Percentiles rank a stretch among this genome's conserved stretches.
phyloP scores from a whole-genome alignment of 768 basidiomycete genomes.

The Plicaturopsis crispa region DNA sequence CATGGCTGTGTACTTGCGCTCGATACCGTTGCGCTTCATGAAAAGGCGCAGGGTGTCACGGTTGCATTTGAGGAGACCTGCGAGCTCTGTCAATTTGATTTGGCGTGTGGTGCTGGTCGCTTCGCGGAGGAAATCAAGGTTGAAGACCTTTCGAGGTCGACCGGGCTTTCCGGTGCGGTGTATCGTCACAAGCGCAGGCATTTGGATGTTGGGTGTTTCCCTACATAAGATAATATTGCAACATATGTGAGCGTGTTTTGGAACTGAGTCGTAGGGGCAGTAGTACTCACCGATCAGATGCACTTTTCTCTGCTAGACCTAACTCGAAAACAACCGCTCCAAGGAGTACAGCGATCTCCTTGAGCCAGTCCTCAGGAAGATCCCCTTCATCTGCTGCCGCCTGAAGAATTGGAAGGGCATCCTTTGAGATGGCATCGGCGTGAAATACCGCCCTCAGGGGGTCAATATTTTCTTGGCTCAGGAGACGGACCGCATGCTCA shows the following conservation, averaged over 20 bases:
- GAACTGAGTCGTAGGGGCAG: background rate
- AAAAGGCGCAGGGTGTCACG: conserved; percentile 4
- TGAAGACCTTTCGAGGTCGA: conserved; percentile 4
- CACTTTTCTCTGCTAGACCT: background rate
- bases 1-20: conserved; percentile 5
- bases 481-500: conserved; percentile 3
- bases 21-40: conserved; percentile 7
- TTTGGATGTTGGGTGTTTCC: too few species aligned
- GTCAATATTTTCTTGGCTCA: conserved; percentile 5
- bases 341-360: background rate
- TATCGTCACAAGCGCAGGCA: conserved; percentile 4
- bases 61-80: conserved; percentile 4
- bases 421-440: conserved; percentile 1
- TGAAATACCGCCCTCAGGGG: conserved; percentile 2
- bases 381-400: conserved; percentile 4
- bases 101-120: conserved; percentile 4
- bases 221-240: too few species aligned
- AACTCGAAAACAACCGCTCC: background rate
- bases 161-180: conserved; percentile 1
- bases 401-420: conserved; percentile 5
- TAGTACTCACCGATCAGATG: background rate
- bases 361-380: background rate
- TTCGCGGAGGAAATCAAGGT: conserved; percentile 6
- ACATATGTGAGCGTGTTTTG: background rate
- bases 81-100: conserved; percentile 10